Conservation (phyloP, 441 rosid genomes). For the Adansonia madagascariensis region DNA sequence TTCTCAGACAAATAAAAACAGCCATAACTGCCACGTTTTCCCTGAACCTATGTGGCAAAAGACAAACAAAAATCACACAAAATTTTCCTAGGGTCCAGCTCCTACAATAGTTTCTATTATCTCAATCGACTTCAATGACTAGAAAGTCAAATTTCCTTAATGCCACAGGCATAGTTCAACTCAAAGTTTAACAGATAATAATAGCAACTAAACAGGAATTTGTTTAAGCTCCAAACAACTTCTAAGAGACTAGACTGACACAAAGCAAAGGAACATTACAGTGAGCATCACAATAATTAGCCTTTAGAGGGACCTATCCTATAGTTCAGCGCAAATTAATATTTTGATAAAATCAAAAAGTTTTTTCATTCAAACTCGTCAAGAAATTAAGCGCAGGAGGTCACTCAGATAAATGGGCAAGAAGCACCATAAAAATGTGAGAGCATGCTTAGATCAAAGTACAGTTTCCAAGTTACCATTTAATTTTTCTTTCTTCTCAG, state of each 20-base stretch:
- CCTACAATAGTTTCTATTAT: conserved; percentile 5
- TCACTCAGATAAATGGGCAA: not conserved
- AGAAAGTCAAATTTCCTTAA: not conserved
- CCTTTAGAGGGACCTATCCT: not conserved
- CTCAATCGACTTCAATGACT: conserved; percentile 18
- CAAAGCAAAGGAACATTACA: conserved; percentile 1
- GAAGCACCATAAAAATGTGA: not conserved
- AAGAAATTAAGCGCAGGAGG: not conserved
- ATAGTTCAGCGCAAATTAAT: not conserved
- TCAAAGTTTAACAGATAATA: conserved; percentile 1
- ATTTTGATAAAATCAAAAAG: conserved; percentile 2
- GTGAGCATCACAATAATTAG: not conserved
- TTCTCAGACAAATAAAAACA: conserved; percentile 82
- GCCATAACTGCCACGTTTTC: conserved; percentile 59
- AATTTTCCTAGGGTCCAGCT: conserved; percentile 5
- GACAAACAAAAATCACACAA: conserved; percentile 28
- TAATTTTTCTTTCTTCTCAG: not conserved
- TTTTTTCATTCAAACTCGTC: conserved; percentile 4
- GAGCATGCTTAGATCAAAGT: not conserved
- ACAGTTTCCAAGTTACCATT: not conserved
- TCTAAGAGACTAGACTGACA: not conserved
- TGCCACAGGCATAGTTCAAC: conserved; percentile 15
- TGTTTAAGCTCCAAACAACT: conserved; percentile 16
- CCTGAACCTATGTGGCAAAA: conserved; percentile 65
- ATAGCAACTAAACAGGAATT: not conserved